Percentiles rank a stretch among this genome's conserved stretches.
These are phyloP conservation scores for Geranium incanum DNA, from an alignment of 441 rosid genomes.

Conservation along the genomic window DNA sequence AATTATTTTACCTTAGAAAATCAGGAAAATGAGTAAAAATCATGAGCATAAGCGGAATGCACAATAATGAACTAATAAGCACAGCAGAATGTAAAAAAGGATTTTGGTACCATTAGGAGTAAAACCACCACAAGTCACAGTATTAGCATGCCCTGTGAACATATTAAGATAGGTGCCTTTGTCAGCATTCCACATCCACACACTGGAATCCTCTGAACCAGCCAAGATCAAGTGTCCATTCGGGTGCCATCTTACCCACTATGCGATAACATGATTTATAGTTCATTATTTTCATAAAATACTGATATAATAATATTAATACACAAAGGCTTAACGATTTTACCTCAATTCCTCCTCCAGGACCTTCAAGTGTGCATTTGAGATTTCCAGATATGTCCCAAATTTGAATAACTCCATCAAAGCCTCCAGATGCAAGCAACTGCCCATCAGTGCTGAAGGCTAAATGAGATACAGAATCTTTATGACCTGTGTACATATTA, in stretches of 20 bases:
- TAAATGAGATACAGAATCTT: constrained; percentile 66
- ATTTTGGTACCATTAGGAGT: constrained; percentile 69
- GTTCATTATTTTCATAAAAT: not conserved
- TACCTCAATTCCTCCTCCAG: constrained; percentile 65
- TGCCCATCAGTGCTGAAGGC: constrained; percentile 66
- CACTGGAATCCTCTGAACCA: constrained; percentile 70
- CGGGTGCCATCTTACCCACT: constrained; percentile 98
- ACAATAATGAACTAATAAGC: not conserved
- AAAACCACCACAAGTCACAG: constrained; percentile 83
- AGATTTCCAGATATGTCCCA: constrained; percentile 50
- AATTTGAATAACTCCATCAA: constrained; percentile 62
- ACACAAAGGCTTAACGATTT: constrained; percentile 1
- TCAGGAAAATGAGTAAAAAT: no score
- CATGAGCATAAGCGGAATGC: not conserved
- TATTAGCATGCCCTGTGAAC: constrained; percentile 65
- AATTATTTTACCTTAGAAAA: constrained; percentile 56
- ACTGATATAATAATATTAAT: not conserved
- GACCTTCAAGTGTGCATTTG: constrained; percentile 50
- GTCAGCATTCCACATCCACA: constrained; percentile 96
- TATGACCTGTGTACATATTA: constrained; percentile 49
- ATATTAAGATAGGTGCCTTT: constrained; percentile 53
- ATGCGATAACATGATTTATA: constrained; percentile 18
- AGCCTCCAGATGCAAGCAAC: constrained; percentile 67
- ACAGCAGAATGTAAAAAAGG: not conserved
- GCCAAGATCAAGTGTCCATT: constrained; percentile 72